Evolutionary conservation across 352 stramenopile species (phyloP).

Genomic region (Phytopythium montanum): DNA sequence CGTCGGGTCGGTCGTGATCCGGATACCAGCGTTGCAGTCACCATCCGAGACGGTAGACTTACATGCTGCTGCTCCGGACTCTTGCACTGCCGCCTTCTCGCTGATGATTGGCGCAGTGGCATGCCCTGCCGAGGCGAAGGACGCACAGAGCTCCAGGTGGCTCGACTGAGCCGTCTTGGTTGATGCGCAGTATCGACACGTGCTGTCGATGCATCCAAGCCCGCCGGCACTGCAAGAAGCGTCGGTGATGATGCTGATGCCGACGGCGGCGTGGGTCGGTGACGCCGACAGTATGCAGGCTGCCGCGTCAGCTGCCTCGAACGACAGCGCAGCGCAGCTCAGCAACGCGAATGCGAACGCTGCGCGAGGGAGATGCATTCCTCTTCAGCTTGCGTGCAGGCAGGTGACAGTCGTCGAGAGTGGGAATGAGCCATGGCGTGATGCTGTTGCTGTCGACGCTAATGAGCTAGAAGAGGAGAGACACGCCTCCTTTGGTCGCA

Average conservation of each 20-base stretch:
- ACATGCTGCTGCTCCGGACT: background rate
- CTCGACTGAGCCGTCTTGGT: conserved; percentile 12
- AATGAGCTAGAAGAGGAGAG: background rate
- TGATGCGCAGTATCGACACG: conserved; percentile 19
- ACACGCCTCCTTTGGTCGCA: background rate
- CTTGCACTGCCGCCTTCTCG: background rate
- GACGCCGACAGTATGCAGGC: conserved; percentile 5
- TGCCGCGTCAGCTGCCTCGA: background rate
- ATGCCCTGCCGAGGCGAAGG: background rate
- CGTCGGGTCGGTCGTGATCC: background rate
- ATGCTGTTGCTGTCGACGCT: background rate
- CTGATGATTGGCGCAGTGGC: background rate
- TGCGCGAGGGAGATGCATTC: background rate
- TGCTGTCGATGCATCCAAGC: conserved; percentile 14
- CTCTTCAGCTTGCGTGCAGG: background rate
- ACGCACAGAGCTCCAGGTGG: conserved; percentile 9
- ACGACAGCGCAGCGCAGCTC: background rate
- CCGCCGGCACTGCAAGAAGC: conserved; percentile 7
- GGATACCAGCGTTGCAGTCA: background rate
- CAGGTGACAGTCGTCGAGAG: background rate
- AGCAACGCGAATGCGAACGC: background rate
- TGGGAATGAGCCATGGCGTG: background rate
- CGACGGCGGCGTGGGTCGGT: conserved; percentile 6
- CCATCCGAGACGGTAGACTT: background rate
- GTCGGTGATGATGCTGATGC: conserved; percentile 14